Evolutionary conservation across 371 early-diverging fungal genomes (phyloP).

Genomic region (Cokeromyces recurvatus): DNA sequence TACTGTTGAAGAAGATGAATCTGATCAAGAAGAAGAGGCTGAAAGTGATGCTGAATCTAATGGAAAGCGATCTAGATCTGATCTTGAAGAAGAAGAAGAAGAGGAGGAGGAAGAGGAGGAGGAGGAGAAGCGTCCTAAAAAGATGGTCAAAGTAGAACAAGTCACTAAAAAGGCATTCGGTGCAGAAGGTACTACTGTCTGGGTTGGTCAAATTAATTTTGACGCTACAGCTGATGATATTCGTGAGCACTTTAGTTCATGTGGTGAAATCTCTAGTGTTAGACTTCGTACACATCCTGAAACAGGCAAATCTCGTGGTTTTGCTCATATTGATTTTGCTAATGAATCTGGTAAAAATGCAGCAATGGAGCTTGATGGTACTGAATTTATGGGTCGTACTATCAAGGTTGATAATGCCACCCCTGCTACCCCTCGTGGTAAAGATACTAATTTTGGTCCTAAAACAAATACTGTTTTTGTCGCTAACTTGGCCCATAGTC

Average conservation of each 20-base stretch:
- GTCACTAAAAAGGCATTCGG: constrained; percentile 28
- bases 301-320: constrained; percentile 66
- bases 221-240: constrained; percentile 62
- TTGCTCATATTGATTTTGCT: constrained; percentile 67
- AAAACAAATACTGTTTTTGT: constrained; percentile 79
- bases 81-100: constrained; percentile 10
- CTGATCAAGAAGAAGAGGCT: constrained; percentile 5
- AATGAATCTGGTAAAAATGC: constrained; percentile 51
- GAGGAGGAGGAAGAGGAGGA: constrained; percentile 17
- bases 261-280: constrained; percentile 62
- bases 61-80: constrained; percentile 13
- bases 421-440: constrained; percentile 23
- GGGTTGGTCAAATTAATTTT: constrained; percentile 70
- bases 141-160: constrained; percentile 49
- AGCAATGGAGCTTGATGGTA: constrained; percentile 62
- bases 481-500: constrained; percentile 89
- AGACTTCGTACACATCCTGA: constrained; percentile 63
- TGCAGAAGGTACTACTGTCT: constrained; percentile 48
- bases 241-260: constrained; percentile 50
- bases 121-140: constrained; percentile 33
- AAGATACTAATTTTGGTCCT: constrained; percentile 37
- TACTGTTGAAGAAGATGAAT: background rate
- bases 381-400: constrained; percentile 64
- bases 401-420: constrained; percentile 54
- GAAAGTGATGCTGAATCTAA: constrained; percentile 27